Evolutionary conservation across 257 asterid species (phyloP).

Genomic region (Linaria vulgaris): DNA sequence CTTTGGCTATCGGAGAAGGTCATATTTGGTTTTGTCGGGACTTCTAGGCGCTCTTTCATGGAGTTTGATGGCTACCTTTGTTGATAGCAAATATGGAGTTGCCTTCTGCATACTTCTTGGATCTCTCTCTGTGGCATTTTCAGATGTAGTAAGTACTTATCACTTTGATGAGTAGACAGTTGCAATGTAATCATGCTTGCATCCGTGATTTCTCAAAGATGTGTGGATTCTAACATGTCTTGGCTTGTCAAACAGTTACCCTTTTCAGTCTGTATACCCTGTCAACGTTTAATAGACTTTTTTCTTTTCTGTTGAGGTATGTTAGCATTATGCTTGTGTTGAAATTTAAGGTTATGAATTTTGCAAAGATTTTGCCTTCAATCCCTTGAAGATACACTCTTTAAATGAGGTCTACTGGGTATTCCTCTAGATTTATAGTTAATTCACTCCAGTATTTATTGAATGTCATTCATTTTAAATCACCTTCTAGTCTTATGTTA

Average conservation of each 20-base stretch:
- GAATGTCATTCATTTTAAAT: too few relatives aligned
- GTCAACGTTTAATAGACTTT: too few relatives aligned
- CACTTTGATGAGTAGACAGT: slow-evolving; percentile 7
- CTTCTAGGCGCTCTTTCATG: slow-evolving; percentile 94
- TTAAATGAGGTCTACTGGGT: background rate
- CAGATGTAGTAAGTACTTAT: slow-evolving; percentile 84
- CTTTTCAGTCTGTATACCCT: too few relatives aligned
- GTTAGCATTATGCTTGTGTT: background rate
- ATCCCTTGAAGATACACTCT: background rate
- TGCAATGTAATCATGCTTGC: slow-evolving; percentile 2
- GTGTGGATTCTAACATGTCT: slow-evolving; percentile 3
- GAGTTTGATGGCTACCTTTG: slow-evolving; percentile 91
- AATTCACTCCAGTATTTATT: background rate
- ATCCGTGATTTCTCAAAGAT: slow-evolving; percentile 2
- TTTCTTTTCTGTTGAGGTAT: background rate
- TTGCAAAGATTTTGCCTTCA: background rate
- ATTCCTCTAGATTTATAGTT: background rate
- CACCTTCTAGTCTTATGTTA: too few relatives aligned
- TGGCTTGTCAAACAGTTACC: background rate
- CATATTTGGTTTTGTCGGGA: slow-evolving; percentile 93
- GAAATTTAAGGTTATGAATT: background rate
- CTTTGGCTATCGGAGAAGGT: slow-evolving; percentile 94
- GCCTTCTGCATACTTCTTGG: slow-evolving; percentile 95
- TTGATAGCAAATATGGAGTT: slow-evolving; percentile 81
- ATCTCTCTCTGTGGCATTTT: slow-evolving; percentile 93